Conservation (phyloP, 148 eudicot genomes). For the Talinum fruticosum region DNA sequence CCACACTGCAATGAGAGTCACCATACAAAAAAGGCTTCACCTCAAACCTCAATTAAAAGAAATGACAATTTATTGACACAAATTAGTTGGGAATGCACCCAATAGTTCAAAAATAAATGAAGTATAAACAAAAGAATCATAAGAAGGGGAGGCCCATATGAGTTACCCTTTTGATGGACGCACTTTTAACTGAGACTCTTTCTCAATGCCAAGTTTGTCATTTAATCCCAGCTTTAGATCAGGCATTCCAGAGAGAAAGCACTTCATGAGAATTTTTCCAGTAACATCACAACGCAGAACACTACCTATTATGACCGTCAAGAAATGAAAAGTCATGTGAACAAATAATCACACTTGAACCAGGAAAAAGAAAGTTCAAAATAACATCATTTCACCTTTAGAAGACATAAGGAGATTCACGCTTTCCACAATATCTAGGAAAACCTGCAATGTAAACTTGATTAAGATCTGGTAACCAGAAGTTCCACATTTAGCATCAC, state of each 20-base stretch:
- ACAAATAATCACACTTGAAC: background rate
- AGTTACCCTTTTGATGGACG: constrained; percentile 88
- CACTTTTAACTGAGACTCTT: constrained; percentile 86
- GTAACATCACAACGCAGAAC: constrained; percentile 98
- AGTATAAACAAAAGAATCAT: background rate
- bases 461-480: constrained; percentile 13
- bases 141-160: background rate
- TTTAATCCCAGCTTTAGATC: constrained; percentile 96
- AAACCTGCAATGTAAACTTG: constrained; percentile 54
- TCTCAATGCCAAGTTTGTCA: constrained; percentile 98
- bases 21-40: background rate
- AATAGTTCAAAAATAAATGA: background rate
- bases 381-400: constrained; percentile 48
- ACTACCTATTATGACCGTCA: constrained; percentile 51
- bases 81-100: background rate
- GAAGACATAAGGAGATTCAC: constrained; percentile 99
- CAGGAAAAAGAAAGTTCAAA: background rate
- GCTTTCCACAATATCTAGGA: constrained; percentile 95
- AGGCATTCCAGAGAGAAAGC: constrained; percentile 99
- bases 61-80: too few relatives aligned
- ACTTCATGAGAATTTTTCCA: constrained; percentile 97
- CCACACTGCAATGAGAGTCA: background rate
- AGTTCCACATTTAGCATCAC: constrained; percentile 9
- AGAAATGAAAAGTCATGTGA: constrained; percentile 8
- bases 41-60: background rate